A percentile compares a stretch with the other conserved stretches of the same genome.
Conservation (phyloP, 2,329 filamentous ascomycete species). For the Bisporella sp. region DNA sequence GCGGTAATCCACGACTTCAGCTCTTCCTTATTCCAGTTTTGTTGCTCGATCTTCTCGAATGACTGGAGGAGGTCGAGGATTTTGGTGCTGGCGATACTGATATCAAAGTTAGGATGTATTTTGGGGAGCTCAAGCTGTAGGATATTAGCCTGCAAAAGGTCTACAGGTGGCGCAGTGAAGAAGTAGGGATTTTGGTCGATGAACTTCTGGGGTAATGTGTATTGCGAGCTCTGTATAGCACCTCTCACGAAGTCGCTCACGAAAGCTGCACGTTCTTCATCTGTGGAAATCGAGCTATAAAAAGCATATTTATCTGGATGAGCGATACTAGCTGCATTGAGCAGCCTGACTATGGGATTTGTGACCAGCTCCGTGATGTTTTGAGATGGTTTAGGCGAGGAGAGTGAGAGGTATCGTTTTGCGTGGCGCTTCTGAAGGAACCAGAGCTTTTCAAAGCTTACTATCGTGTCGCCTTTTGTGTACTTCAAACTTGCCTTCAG, state of each 20-base stretch:
- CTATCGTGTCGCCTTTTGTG: constrained; percentile 82
- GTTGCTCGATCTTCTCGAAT: constrained; percentile 6
- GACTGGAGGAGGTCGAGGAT: constrained; percentile 9
- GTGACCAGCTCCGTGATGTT: constrained; percentile 22
- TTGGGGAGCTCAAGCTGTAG: constrained; percentile 13
- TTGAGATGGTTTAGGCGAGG: constrained; percentile 10
- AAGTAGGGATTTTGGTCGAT: constrained; percentile 49
- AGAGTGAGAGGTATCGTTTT: constrained; percentile 17
- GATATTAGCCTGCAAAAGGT: constrained; percentile 12
- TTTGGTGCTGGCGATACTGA: neutral
- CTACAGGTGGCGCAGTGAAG: constrained; percentile 35
- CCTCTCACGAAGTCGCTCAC: constrained; percentile 42
- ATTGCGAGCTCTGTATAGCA: constrained; percentile 45
- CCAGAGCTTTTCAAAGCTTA: constrained; percentile 72
- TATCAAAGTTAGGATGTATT: constrained; percentile 4
- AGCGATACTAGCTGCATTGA: constrained; percentile 3
- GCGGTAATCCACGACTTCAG: constrained; percentile 1
- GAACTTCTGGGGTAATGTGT: constrained; percentile 48
- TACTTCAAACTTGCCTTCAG: constrained; percentile 70
- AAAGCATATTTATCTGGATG: constrained; percentile 3
- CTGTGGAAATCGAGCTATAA: constrained; percentile 22
- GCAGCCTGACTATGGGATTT: constrained; percentile 18
- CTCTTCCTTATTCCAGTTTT: constrained; percentile 13
- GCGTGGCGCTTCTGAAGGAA: constrained; percentile 68
- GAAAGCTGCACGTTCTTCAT: constrained; percentile 35